These are phyloP conservation scores for Saccharomyces hybrid DNA, from an alignment of 1,139 yeast genomes.

Conservation along the genomic window DNA sequence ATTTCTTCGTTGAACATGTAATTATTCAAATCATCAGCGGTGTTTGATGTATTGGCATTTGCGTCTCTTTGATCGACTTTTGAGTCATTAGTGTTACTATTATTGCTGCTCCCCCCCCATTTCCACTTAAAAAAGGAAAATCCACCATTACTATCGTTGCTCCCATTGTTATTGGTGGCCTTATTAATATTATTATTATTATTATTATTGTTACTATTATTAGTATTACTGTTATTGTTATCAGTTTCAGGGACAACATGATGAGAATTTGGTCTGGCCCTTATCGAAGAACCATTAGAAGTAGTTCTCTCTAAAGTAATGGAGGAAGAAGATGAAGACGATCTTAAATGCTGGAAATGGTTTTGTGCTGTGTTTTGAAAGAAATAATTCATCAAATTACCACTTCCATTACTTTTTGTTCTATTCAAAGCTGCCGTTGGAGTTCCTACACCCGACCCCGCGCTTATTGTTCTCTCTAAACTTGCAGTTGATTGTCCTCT, in stretches of 20 bases:
- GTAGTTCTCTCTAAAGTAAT: conserved; percentile 19
- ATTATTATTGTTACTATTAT: conserved; percentile 7
- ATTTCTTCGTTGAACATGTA: conserved; percentile 17
- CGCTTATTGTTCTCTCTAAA: neutral
- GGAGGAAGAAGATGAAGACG: conserved; percentile 10
- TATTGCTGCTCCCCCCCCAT: too few species aligned
- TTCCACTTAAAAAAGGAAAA: conserved; percentile 25
- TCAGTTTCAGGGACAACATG: neutral
- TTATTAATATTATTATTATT: too few species aligned
- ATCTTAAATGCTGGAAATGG: neutral
- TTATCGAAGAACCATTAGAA: conserved; percentile 11
- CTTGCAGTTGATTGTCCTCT: neutral
- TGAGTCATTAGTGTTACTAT: too few species aligned
- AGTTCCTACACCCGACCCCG: neutral
- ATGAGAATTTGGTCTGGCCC: neutral
- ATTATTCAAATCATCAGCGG: conserved; percentile 7
- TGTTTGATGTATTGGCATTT: conserved; percentile 3
- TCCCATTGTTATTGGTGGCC: too few species aligned
- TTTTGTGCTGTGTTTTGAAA: neutral
- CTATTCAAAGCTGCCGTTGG: neutral
- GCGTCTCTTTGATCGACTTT: neutral
- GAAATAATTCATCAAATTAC: neutral
- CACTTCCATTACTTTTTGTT: neutral
- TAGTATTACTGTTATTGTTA: conserved; percentile 4
- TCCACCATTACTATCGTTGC: too few species aligned